A percentile compares a stretch with the other conserved stretches of the same genome.
Conservation (phyloP, 768 basidiomycete species). For the Tricholoma saponaceum region DNA sequence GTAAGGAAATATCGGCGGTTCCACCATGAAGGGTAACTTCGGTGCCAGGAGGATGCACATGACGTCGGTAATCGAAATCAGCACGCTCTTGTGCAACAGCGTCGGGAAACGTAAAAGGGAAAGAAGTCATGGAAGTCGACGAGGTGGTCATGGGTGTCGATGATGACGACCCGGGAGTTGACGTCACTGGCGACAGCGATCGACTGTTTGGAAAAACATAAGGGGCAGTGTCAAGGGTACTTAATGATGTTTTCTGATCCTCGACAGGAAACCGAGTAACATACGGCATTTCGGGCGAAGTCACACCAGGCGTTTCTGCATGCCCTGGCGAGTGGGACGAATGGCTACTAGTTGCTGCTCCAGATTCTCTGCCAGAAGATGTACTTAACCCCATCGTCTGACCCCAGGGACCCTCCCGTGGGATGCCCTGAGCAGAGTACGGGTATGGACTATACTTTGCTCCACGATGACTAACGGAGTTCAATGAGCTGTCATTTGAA, state of each 20-base stretch:
- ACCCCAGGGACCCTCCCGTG: constrained; percentile 39
- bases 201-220: constrained; percentile 66
- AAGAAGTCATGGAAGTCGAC: constrained; percentile 62
- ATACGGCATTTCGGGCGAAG: constrained; percentile 32
- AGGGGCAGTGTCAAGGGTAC: constrained; percentile 47
- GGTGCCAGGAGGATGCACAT: constrained; percentile 45
- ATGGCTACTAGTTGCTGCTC: constrained; percentile 34
- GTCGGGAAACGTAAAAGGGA: constrained; percentile 64
- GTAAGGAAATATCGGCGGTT: constrained; percentile 64
- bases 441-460: constrained; percentile 52
- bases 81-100: constrained; percentile 50
- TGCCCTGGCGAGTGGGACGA: constrained; percentile 52
- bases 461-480: constrained; percentile 35
- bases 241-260: constrained; percentile 53
- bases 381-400: constrained; percentile 26
- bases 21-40: constrained; percentile 73
- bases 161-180: constrained; percentile 56
- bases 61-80: constrained; percentile 66
- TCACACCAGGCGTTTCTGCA: constrained; percentile 53
- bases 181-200: constrained; percentile 66
- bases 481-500: constrained; percentile 25
- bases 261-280: constrained; percentile 33
- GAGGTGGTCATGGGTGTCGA: constrained; percentile 58
- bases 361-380: constrained; percentile 39
- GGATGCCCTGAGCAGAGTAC: constrained; percentile 30